Evolutionary conservation across 495 filamentous ascomycete species (phyloP).

Genomic region (Xylaria castorea): DNA sequence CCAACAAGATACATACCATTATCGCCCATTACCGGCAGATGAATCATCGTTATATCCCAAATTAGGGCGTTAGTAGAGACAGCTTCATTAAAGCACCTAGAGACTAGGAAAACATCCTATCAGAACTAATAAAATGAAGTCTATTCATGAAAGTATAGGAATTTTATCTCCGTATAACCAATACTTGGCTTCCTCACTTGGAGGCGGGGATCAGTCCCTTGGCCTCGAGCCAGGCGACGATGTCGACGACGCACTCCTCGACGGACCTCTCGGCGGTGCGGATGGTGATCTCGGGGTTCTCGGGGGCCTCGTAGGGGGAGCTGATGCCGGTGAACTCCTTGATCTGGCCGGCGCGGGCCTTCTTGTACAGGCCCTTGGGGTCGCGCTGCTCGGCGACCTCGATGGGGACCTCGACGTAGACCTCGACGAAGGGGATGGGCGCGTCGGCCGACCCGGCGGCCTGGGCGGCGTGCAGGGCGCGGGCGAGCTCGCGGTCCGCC

Average conservation of each 20-base stretch:
- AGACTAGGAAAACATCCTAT: neutral
- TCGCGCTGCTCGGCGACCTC: slow-evolving; percentile 93
- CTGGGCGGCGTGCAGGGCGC: slow-evolving; percentile 72
- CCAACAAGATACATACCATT: slow-evolving; percentile 46
- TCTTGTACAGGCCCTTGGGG: slow-evolving; percentile 97
- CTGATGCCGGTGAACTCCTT: slow-evolving; percentile 96
- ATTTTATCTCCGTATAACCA: neutral
- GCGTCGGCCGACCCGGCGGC: slow-evolving; percentile 53
- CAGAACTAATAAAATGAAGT: slow-evolving; percentile 13
- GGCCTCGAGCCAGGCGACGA: slow-evolving; percentile 78
- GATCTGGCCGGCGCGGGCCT: slow-evolving; percentile 89
- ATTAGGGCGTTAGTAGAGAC: slow-evolving; percentile 5
- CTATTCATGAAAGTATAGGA: slow-evolving; percentile 16
- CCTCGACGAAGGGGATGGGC: slow-evolving; percentile 86
- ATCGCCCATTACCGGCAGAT: slow-evolving; percentile 3
- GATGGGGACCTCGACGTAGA: slow-evolving; percentile 86
- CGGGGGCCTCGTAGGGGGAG: slow-evolving; percentile 92
- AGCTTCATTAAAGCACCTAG: slow-evolving; percentile 3
- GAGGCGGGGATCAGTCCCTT: slow-evolving; percentile 48
- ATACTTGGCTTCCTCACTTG: slow-evolving; percentile 22
- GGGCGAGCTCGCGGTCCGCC: slow-evolving; percentile 81
- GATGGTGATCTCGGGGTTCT: slow-evolving; percentile 84
- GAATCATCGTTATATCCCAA: slow-evolving; percentile 13
- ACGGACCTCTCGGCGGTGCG: slow-evolving; percentile 77
- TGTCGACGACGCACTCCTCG: slow-evolving; percentile 82